Conservation (phyloP, 805 yeast genomes). For the Kluyveromyces starmeri region DNA sequence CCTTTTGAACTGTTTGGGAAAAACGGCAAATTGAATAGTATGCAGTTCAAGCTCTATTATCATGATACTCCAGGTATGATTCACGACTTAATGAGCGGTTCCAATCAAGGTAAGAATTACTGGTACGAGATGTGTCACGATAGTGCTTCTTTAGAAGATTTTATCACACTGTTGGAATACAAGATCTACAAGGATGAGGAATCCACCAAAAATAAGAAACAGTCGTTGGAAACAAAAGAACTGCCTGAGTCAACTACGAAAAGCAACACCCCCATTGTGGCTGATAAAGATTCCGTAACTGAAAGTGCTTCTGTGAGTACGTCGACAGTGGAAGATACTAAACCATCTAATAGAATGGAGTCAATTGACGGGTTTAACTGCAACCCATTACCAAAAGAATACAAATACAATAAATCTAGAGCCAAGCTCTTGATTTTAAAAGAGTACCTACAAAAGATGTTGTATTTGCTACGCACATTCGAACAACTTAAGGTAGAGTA, state of each 20-base stretch:
- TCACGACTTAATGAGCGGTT: slow-evolving; percentile 11
- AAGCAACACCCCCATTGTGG: neutral
- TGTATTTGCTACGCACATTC: slow-evolving; percentile 46
- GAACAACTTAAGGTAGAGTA: slow-evolving; percentile 59
- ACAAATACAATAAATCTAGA: slow-evolving; percentile 18
- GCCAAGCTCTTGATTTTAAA: slow-evolving; percentile 14
- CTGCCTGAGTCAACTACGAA: neutral
- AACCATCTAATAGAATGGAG: neutral
- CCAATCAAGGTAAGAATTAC: slow-evolving; percentile 11
- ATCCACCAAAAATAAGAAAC: neutral
- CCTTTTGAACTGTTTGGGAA: slow-evolving; percentile 16
- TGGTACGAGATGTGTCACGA: slow-evolving; percentile 27
- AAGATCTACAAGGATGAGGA: slow-evolving; percentile 7
- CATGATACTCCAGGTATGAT: slow-evolving; percentile 21
- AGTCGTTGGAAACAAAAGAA: neutral
- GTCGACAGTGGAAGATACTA: neutral
- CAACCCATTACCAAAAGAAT: slow-evolving; percentile 19
- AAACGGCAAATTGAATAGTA: slow-evolving; percentile 17
- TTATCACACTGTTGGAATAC: slow-evolving; percentile 17
- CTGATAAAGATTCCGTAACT: neutral
- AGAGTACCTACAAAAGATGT: slow-evolving; percentile 16
- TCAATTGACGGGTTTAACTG: slow-evolving; percentile 8
- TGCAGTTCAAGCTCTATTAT: slow-evolving; percentile 21
- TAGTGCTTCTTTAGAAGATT: slow-evolving; percentile 16
- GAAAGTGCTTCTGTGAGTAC: neutral